A percentile compares a stretch with the other conserved stretches of the same genome.
Conservation (phyloP, 2,329 filamentous ascomycete species). For the Akanthomyces lecanii region DNA sequence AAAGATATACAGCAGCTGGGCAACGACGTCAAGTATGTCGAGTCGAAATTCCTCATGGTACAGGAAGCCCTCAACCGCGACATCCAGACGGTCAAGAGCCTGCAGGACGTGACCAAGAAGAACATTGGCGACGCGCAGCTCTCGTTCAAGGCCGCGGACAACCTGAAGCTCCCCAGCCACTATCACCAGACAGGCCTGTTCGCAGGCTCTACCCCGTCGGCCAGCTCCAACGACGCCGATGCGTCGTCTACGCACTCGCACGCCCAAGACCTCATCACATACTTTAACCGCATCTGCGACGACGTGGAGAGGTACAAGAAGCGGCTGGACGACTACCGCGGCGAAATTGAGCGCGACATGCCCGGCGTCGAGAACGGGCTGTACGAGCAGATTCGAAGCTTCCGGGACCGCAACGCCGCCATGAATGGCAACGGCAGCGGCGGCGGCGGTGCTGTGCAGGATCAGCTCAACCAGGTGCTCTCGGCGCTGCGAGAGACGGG, state of each 20-base stretch:
- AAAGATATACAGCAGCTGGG: slow-evolving; percentile 44
- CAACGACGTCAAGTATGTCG: slow-evolving; percentile 45
- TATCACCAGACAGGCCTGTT: slow-evolving; percentile 47
- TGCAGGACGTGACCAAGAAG: slow-evolving; percentile 55
- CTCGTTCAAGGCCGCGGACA: slow-evolving; percentile 69
- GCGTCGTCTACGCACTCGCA: slow-evolving; percentile 34
- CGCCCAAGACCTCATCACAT: slow-evolving; percentile 41
- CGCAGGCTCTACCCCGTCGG: slow-evolving; percentile 29
- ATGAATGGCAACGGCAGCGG: slow-evolving; percentile 23
- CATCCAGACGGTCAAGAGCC: slow-evolving; percentile 57
- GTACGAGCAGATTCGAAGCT: slow-evolving; percentile 39
- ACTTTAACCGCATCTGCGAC: slow-evolving; percentile 42
- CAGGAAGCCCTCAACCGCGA: slow-evolving; percentile 50
- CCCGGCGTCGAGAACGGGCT: slow-evolving; percentile 44
- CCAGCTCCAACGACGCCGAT: slow-evolving; percentile 28
- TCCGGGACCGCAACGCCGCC: slow-evolving; percentile 30
- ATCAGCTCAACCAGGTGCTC: slow-evolving; percentile 37
- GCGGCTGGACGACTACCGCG: slow-evolving; percentile 41
- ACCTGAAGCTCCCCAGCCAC: slow-evolving; percentile 63
- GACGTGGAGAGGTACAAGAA: slow-evolving; percentile 41
- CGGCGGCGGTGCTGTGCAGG: slow-evolving; percentile 25
- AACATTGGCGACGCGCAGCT: slow-evolving; percentile 68
- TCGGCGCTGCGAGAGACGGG: slow-evolving; percentile 37
- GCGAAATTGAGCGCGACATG: slow-evolving; percentile 45
- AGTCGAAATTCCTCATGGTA: slow-evolving; percentile 44